Evolutionary conservation across 805 yeast genomes (phyloP).

Genomic region (Cyberlindnera xylosilytica): DNA sequence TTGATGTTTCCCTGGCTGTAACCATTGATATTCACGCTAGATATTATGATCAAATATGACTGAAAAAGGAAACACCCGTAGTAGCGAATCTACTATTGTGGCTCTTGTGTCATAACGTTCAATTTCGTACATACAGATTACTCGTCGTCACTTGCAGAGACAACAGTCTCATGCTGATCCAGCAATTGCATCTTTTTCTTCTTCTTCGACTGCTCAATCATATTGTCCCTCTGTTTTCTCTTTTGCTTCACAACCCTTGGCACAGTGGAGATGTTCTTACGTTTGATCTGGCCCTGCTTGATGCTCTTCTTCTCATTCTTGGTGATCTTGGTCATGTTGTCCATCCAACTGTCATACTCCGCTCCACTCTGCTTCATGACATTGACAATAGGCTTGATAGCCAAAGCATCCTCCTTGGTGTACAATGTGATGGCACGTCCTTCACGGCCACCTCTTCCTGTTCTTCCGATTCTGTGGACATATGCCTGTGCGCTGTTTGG

Average conservation of each 20-base stretch:
- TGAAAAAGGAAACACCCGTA: background rate
- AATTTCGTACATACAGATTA: too few relatives aligned
- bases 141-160: slow-evolving; percentile 7
- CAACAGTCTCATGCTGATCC: slow-evolving; percentile 7
- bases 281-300: slow-evolving; percentile 53
- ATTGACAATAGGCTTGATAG: slow-evolving; percentile 80
- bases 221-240: slow-evolving; percentile 58
- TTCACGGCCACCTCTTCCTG: slow-evolving; percentile 88
- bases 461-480: slow-evolving; percentile 97
- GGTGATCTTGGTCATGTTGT: slow-evolving; percentile 59
- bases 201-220: slow-evolving; percentile 73
- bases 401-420: slow-evolving; percentile 80
- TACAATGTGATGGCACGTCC: slow-evolving; percentile 92
- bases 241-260: slow-evolving; percentile 65
- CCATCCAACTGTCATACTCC: slow-evolving; percentile 78
- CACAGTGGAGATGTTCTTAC: slow-evolving; percentile 82
- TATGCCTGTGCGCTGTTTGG: slow-evolving; percentile 93
- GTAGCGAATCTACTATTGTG: too few relatives aligned
- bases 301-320: slow-evolving; percentile 60
- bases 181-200: slow-evolving; percentile 34
- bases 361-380: slow-evolving; percentile 94
- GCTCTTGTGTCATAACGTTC: too few relatives aligned
- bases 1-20: background rate
- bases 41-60: slow-evolving; percentile 7
- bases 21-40: slow-evolving; percentile 9